Evolutionary conservation across 2,329 filamentous ascomycete species (phyloP), one percentile per base, ranked within the genome.

Genomic region (Fusarium mexicanum): DNA sequence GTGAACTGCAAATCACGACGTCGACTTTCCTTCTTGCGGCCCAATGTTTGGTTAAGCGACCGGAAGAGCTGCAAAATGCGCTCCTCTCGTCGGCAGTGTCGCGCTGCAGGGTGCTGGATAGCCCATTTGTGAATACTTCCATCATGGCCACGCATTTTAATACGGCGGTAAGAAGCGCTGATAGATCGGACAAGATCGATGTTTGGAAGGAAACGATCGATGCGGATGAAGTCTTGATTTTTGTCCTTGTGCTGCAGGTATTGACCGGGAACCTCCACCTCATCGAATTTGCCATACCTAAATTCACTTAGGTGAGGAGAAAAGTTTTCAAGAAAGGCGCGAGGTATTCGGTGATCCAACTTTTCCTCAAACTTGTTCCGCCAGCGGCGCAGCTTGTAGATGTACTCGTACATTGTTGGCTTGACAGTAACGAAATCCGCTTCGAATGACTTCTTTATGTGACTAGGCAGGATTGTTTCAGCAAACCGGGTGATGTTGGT

Each of bases 231-330:
- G 82, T 99, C 96, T 78, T 97, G 95, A 82, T 99, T 99, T 89
- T 98, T 99, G 79, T 99, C 97, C 83, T 96, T 97, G 85, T 98
- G 96, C 80, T 97, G 92, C 72, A 98, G 86, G 82, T 99, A 99
- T 81, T 99, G 96, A 2, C 96, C 96, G 7, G 97, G 97, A 41
- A 99, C 91, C 83, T 99, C 96, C 18, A 99, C 96, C 78, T 99
- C 97, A 79, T 99, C 96, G 76, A 99, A 98, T 82, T 98, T 98
- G 81, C 96, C 92, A 86, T 98, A 99, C 44, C 94, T 90, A 87
- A 99, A 99, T 80, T 98, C 96, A 84, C 94, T 98, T 48, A 99
- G 89, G 79, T 97, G 94, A 54, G 94, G 93, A 51, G 95, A 98
- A 81, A 94, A 97, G 35, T 88, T 88, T 82, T 99, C 96, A 16